Base-by-base conservation (phyloP, 2,329 filamentous ascomycete species). In the Myriosclerotinia scirpicola region DNA sequence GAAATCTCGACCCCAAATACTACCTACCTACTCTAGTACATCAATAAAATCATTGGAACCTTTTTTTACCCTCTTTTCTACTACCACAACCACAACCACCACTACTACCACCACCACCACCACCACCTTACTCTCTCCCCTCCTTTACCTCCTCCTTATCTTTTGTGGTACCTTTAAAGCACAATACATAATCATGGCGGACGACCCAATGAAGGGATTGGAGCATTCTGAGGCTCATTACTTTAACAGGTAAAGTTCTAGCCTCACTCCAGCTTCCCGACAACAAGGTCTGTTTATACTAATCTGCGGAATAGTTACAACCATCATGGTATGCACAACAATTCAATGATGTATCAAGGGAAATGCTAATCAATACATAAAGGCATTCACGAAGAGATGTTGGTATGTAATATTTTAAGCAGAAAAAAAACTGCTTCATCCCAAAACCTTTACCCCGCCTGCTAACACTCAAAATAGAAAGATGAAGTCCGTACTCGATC, bases 301-400 rank as follows among this genome's bases (percentile, higher is more conserved):
- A 68, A 77, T 67, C 67, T 68, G 65, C 65, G 38, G 42, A 22
- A 68, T 79, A 97, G 93, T 80, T 98, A 98, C 80, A 96, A 98
- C 80, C 95, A 98, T 81, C 94, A 98, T 85, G 94, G 93, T 93
- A 88, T 79, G 82, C 82, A 71, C 67, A 68, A 36, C 52, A 42
- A 54, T 30, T 53, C 34, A 9, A 63, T 50, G 2, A 50, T 60
- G 52, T 62, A 66, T 52, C 55, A 38, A 62, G 70, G 74, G 63
- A 61, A 48, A 67, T 67, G 75, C 78, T 79, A 79, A 75, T 72
- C 11, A 54, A n/a, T n/a, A 65, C 70, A 71, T 67, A 65, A 72
- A 94, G 92, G 92, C 78, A 97, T 97, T 78, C 93, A 97, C 80
- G 93, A 97, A 84, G 93, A 97, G 82, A 97, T 97, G 93, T 84